phyloP scores from a whole-genome alignment of 2,329 filamentous ascomycete species.

The Penicillium sumatraense region DNA sequence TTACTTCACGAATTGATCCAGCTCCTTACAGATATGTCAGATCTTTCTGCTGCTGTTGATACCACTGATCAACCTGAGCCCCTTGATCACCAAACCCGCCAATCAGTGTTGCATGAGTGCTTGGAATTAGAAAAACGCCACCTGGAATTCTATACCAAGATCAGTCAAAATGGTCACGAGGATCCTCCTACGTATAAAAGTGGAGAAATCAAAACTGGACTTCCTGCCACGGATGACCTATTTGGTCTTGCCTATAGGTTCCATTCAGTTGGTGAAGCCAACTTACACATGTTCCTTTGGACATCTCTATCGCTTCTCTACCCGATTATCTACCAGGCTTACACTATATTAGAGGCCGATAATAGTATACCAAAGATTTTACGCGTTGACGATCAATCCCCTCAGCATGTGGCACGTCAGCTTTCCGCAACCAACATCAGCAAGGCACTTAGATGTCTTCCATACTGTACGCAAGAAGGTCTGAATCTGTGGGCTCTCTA shows the following conservation, averaged over 20 bases:
- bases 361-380: neutral
- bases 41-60: neutral
- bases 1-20: neutral
- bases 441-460: slow-evolving; percentile 4
- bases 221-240: slow-evolving; percentile 4
- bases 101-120: neutral
- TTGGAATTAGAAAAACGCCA: neutral
- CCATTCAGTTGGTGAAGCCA: slow-evolving; percentile 1
- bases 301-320: slow-evolving; percentile 4
- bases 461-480: slow-evolving; percentile 8
- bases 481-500: slow-evolving; percentile 1
- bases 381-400: neutral
- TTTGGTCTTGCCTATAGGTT: slow-evolving; percentile 4
- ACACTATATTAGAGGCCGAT: neutral
- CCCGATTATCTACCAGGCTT: slow-evolving; percentile 2
- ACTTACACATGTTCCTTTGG: slow-evolving; percentile 5
- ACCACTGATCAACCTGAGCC: neutral
- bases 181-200: slow-evolving; percentile 2
- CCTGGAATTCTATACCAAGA: neutral
- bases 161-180: neutral
- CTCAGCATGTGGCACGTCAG: neutral
- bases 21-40: neutral
- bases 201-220: neutral
- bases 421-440: slow-evolving; percentile 1
- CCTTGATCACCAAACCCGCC: neutral